Conservation (phyloP, 139 green algal genomes). For the Chlamydomonas schloesseri region DNA sequence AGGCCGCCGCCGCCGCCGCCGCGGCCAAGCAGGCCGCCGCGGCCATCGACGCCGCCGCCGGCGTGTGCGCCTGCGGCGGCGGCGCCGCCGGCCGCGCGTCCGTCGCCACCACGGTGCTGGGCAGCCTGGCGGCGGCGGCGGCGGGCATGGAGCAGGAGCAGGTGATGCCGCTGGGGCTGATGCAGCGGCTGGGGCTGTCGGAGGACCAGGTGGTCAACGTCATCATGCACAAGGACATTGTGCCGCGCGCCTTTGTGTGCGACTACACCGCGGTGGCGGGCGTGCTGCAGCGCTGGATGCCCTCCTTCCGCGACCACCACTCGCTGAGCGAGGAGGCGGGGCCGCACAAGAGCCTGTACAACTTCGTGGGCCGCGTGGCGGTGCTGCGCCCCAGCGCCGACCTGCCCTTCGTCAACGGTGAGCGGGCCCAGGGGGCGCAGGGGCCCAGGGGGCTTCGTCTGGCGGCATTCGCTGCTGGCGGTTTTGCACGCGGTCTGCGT, state of each 20-base stretch:
- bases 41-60: neutral
- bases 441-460: too few species aligned
- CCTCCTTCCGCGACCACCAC: slow-evolving; percentile 72
- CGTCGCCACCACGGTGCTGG: neutral
- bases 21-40: neutral
- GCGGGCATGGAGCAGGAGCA: slow-evolving; percentile 18
- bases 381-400: slow-evolving; percentile 86
- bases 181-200: slow-evolving; percentile 51
- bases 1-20: neutral
- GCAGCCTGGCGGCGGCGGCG: neutral
- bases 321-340: slow-evolving; percentile 37
- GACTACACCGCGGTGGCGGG: slow-evolving; percentile 92
- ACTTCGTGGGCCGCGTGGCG: slow-evolving; percentile 86
- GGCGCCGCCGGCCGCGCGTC: neutral
- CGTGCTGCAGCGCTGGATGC: slow-evolving; percentile 61
- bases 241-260: slow-evolving; percentile 98
- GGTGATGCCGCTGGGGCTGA: slow-evolving; percentile 34
- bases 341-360: slow-evolving; percentile 83
- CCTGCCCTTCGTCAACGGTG: slow-evolving; percentile 57
- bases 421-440: too few species aligned
- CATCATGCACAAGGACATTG: slow-evolving; percentile 96
- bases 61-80: neutral
- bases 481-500: too few species aligned
- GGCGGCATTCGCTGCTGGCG: too few species aligned
- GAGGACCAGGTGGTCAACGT: slow-evolving; percentile 84